Percentiles rank a stretch among this genome's conserved stretches.
These are phyloP conservation scores for Boletus speciosus DNA, from an alignment of 768 basidiomycete genomes.

Conservation along the genomic window DNA sequence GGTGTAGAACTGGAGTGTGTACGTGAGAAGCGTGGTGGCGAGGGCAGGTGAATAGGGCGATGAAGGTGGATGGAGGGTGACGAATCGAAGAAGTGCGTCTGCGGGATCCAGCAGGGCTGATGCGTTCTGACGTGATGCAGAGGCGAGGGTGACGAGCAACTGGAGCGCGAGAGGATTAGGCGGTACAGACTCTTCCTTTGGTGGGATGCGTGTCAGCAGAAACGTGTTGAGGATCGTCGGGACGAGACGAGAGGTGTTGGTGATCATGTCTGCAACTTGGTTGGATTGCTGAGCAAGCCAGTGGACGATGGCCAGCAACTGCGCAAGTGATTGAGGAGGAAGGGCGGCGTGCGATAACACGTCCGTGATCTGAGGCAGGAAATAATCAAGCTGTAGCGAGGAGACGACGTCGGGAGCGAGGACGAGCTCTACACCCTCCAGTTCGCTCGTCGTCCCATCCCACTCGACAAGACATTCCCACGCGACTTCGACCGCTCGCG, in stretches of 20 bases:
- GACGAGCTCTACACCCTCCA: constrained; percentile 45
- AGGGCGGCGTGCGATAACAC: constrained; percentile 40
- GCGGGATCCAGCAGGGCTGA: constrained; percentile 49
- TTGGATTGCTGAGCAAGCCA: constrained; percentile 62
- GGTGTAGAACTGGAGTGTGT: constrained; percentile 62
- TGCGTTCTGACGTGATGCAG: constrained; percentile 69
- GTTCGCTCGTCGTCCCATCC: constrained; percentile 34
- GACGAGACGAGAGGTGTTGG: constrained; percentile 50
- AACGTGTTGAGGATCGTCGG: constrained; percentile 52
- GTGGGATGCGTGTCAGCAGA: constrained; percentile 51
- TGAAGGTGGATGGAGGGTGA: constrained; percentile 51
- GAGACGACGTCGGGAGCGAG: constrained; percentile 19
- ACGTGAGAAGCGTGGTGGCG: constrained; percentile 46
- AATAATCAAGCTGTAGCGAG: constrained; percentile 33
- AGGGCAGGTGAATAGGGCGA: constrained; percentile 36
- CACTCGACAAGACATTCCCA: constrained; percentile 76
- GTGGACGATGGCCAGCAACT: constrained; percentile 56
- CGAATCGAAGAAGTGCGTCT: constrained; percentile 70
- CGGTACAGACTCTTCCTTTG: constrained; percentile 24
- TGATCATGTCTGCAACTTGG: constrained; percentile 47
- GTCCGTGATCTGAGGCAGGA: constrained; percentile 51
- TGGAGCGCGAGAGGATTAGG: constrained; percentile 51
- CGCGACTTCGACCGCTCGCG: constrained; percentile 63
- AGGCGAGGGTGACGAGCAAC: constrained; percentile 55
- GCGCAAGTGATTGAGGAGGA: constrained; percentile 47